phyloP scores from a whole-genome alignment of 306 rosid genomes.

The Glycine tomentella region DNA sequence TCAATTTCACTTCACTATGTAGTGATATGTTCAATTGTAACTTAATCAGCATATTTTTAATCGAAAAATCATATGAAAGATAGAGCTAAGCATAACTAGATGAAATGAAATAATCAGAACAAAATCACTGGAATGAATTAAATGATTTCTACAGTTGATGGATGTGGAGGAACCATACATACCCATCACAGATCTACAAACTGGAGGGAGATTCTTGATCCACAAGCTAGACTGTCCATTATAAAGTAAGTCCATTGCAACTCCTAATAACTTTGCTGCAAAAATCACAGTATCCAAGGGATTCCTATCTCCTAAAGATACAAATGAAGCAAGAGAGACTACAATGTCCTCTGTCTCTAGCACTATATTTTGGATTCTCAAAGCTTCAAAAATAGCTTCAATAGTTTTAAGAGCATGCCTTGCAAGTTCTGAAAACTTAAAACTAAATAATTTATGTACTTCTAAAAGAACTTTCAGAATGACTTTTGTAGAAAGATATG shows the following conservation, averaged over 20 bases:
- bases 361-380: constrained; percentile 54
- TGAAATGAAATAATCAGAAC: constrained; percentile 19
- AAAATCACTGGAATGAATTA: constrained; percentile 9
- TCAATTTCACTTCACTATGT: constrained; percentile 5
- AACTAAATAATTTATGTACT: constrained; percentile 59
- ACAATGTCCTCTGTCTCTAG: constrained; percentile 58
- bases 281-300: constrained; percentile 72
- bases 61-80: neutral
- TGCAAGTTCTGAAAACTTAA: constrained; percentile 59
- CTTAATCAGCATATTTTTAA: neutral
- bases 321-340: constrained; percentile 68
- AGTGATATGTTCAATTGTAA: constrained; percentile 23
- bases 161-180: constrained; percentile 48
- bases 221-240: constrained; percentile 59
- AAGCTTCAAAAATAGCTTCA: constrained; percentile 68
- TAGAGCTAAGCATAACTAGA: neutral
- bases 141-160: constrained; percentile 22
- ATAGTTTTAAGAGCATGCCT: constrained; percentile 68
- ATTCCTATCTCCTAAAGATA: constrained; percentile 72
- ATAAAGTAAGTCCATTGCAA: constrained; percentile 62
- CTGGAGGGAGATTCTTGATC: constrained; percentile 70
- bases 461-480: constrained; percentile 64
- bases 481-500: constrained; percentile 67
- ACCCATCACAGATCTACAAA: constrained; percentile 81
- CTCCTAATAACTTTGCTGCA: constrained; percentile 67